Conservation (phyloP, 2,329 filamentous ascomycete genomes). For the Verticillium nonalfalfae region DNA sequence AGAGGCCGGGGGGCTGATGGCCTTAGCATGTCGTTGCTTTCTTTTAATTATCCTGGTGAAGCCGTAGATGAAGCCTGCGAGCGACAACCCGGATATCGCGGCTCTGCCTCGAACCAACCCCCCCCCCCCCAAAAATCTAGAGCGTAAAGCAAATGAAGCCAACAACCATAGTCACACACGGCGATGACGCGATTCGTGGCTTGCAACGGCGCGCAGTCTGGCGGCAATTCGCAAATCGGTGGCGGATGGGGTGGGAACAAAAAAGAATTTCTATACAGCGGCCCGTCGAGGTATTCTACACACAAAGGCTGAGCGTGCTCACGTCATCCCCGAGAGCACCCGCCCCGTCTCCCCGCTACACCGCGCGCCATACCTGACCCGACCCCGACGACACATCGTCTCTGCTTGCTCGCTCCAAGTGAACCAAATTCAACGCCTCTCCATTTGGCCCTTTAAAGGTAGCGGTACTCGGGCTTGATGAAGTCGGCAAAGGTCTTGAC, state of each 20-base stretch:
- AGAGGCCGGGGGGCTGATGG: no score
- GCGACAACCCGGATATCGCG: neutral
- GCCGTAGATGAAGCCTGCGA: neutral
- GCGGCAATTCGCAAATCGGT: neutral
- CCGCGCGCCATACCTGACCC: neutral
- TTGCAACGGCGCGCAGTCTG: neutral
- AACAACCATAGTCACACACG: neutral
- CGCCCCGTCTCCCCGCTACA: constrained; percentile 3
- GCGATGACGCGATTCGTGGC: neutral
- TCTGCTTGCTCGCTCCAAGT: neutral
- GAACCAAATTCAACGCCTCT: neutral
- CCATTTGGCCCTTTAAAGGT: constrained; percentile 35
- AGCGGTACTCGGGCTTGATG: constrained; percentile 92
- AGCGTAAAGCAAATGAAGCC: neutral
- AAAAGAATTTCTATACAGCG: constrained; percentile 17
- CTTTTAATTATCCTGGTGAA: no score
- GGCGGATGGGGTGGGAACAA: constrained; percentile 1
- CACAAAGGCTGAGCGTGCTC: constrained; percentile 6
- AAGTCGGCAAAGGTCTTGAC: constrained; percentile 97
- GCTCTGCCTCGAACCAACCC: neutral
- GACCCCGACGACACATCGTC: neutral
- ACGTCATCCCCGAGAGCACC: neutral
- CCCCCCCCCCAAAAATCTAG: neutral
- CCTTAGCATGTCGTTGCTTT: neutral
- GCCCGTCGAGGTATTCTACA: constrained; percentile 33